Evolutionary conservation across 2,329 filamentous ascomycete species (phyloP).

Genomic region (Atkinsonella texensis): DNA sequence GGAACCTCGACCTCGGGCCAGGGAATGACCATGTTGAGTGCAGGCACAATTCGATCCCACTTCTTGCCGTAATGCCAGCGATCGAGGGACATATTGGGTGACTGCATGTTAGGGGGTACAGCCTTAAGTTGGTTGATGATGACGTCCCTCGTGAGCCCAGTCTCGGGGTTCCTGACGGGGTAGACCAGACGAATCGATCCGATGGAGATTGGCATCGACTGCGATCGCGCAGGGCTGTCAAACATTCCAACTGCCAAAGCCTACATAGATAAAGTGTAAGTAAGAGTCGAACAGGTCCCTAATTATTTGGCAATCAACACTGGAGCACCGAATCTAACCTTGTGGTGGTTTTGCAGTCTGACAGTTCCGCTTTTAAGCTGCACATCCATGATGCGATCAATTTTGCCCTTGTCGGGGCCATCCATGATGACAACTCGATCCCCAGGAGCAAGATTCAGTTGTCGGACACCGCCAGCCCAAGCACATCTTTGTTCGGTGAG

Average conservation of each 20-base stretch:
- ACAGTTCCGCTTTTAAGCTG: constrained; percentile 43
- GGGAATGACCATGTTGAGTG: constrained; percentile 60
- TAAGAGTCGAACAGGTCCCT: neutral
- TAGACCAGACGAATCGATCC: constrained; percentile 71
- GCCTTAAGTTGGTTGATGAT: constrained; percentile 61
- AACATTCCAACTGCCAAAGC: constrained; percentile 19
- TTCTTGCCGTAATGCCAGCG: constrained; percentile 29
- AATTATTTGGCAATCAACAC: no score
- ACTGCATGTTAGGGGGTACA: constrained; percentile 34
- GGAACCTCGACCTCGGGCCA: constrained; percentile 52
- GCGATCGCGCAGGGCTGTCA: constrained; percentile 17
- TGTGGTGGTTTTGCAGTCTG: constrained; percentile 48
- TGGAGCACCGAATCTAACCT: constrained; percentile 35
- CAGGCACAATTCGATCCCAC: constrained; percentile 51
- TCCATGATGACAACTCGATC: constrained; percentile 76
- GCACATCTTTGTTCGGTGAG: constrained; percentile 31
- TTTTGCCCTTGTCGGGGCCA: constrained; percentile 71
- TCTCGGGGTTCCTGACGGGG: constrained; percentile 54
- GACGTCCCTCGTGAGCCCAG: constrained; percentile 57
- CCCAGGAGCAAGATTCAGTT: constrained; percentile 50
- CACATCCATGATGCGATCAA: constrained; percentile 57
- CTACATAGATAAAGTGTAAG: constrained; percentile 9
- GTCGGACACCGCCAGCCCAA: constrained; percentile 43
- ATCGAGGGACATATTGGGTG: constrained; percentile 28
- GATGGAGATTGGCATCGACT: constrained; percentile 45